phyloP scores from a whole-genome alignment of 345 rosid genomes.

The Streptanthus diversifolius region DNA sequence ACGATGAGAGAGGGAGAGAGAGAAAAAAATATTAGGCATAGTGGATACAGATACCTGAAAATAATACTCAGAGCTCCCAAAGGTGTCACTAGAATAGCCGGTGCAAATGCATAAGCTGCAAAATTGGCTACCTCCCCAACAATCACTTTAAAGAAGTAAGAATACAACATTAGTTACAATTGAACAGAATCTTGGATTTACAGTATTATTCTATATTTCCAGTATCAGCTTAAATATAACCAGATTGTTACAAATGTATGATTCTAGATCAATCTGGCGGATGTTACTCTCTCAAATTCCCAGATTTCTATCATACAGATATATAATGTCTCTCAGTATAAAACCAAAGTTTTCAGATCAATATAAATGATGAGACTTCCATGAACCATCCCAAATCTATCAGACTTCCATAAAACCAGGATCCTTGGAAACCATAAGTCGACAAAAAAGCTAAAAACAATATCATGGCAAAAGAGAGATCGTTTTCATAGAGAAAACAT shows the following conservation, averaged over 20 bases:
- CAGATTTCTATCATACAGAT: no score
- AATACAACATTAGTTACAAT: not conserved
- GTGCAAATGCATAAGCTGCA: constrained; percentile 95
- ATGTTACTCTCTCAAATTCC: no score
- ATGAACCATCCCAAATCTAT: no score
- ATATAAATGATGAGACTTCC: no score
- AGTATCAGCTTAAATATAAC: no score
- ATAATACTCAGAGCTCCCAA: constrained; percentile 95
- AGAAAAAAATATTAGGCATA: no score
- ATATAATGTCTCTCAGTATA: no score
- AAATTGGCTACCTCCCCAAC: constrained; percentile 89
- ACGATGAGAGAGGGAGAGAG: not conserved
- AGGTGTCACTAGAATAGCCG: constrained; percentile 93
- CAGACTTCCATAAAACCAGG: no score
- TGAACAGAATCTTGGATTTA: not conserved
- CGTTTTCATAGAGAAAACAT: not conserved
- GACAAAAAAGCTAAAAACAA: not conserved
- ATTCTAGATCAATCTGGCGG: no score
- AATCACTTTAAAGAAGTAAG: constrained; percentile 52
- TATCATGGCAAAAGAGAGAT: not conserved
- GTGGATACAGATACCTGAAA: constrained; percentile 62
- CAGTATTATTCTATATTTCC: no score
- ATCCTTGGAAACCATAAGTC: not conserved
- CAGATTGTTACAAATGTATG: no score
- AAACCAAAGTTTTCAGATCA: no score